These are phyloP conservation scores for Capsella bursapastoris DNA, from an alignment of 345 rosid species.

Conservation along the genomic window DNA sequence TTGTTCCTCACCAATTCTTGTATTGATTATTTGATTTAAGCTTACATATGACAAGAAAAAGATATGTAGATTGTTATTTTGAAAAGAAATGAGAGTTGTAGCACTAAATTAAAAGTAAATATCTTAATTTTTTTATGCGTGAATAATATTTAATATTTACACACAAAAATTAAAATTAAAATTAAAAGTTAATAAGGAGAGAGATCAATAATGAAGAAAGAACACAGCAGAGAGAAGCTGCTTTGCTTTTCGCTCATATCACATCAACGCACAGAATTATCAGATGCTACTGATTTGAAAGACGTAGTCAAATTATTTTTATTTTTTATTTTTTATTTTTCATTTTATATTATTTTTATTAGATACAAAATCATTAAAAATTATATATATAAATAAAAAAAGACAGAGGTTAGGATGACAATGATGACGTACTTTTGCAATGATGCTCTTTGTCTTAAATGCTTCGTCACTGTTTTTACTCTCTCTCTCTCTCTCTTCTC, in stretches of 20 bases:
- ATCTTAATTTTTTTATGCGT: too few species aligned
- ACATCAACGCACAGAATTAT: constrained; percentile 38
- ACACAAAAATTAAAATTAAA: neutral
- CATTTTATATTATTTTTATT: neutral
- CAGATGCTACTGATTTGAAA: constrained; percentile 38
- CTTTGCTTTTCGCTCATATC: constrained; percentile 37
- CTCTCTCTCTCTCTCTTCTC: neutral
- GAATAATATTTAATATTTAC: too few species aligned
- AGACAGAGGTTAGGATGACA: constrained; percentile 31
- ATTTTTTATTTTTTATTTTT: neutral
- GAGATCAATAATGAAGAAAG: constrained; percentile 25
- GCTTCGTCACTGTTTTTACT: constrained; percentile 31
- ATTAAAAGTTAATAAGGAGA: constrained; percentile 22
- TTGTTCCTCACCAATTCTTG: neutral
- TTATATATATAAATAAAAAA: neutral
- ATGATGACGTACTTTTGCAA: constrained; percentile 47
- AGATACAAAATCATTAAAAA: neutral
- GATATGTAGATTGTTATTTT: neutral
- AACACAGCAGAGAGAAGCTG: constrained; percentile 25
- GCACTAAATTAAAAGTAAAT: too few species aligned
- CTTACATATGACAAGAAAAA: neutral
- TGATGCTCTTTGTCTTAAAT: constrained; percentile 46
- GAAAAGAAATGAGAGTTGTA: too few species aligned
- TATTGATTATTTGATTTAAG: neutral
- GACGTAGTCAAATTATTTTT: constrained; percentile 27